phyloP scores from a whole-genome alignment of 495 filamentous ascomycete species.

The Hypoxylon perforatum region DNA sequence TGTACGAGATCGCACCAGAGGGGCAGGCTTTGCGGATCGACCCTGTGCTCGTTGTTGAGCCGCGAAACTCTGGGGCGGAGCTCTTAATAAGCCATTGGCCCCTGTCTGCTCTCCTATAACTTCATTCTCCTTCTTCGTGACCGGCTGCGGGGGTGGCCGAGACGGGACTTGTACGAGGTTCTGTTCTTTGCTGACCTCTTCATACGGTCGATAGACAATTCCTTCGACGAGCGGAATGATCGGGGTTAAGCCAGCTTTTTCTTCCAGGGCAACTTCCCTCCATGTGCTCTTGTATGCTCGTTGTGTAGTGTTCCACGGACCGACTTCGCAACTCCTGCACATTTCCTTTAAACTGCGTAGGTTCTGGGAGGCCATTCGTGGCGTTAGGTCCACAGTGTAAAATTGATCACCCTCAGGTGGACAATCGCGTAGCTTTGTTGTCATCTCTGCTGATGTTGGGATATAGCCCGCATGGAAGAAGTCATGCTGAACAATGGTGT shows the following conservation, averaged over 20 bases:
- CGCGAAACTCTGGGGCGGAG: constrained; percentile 66
- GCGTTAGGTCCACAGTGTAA: constrained; percentile 47
- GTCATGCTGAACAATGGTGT: constrained; percentile 82
- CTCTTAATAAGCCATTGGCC: constrained; percentile 52
- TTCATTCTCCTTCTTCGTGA: constrained; percentile 40
- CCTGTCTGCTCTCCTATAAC: constrained; percentile 47
- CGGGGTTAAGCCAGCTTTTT: constrained; percentile 74
- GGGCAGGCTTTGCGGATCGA: constrained; percentile 46
- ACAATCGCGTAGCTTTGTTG: constrained; percentile 59
- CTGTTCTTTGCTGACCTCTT: constrained; percentile 50
- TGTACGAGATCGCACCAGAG: constrained; percentile 38
- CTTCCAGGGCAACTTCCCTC: constrained; percentile 75
- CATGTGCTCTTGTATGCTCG: constrained; percentile 68
- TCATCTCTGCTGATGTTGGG: constrained; percentile 62
- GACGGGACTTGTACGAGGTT: constrained; percentile 42
- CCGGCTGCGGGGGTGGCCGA: constrained; percentile 33
- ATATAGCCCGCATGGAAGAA: constrained; percentile 79
- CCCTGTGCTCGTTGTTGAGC: constrained; percentile 66
- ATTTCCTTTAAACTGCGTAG: constrained; percentile 53
- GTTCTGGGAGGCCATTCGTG: constrained; percentile 44
- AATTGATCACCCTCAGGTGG: constrained; percentile 58
- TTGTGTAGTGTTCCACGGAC: constrained; percentile 56
- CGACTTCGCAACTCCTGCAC: constrained; percentile 60
- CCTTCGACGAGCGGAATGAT: constrained; percentile 74
- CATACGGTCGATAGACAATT: constrained; percentile 72